These are phyloP conservation scores for Phaeophleospora eucalypticola DNA, from an alignment of 2,329 filamentous ascomycete species.

Conservation along the genomic window DNA sequence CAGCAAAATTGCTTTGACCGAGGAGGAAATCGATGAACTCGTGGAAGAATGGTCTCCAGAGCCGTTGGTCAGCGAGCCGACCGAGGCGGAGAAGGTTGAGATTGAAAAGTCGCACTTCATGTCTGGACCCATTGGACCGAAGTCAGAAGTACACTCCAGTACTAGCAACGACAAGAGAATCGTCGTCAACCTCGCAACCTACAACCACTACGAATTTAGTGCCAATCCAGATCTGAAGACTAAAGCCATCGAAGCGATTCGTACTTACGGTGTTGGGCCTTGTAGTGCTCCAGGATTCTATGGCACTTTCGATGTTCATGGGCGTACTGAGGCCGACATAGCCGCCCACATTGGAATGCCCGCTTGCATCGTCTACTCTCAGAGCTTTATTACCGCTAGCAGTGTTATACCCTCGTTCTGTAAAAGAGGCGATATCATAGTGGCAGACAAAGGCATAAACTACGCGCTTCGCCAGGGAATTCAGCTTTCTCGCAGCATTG, in stretches of 20 bases:
- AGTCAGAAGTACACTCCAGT: not conserved
- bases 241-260: constrained; percentile 86
- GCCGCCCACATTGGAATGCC: constrained; percentile 82
- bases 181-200: constrained; percentile 87
- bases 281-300: constrained; percentile 97
- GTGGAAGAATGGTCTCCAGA: constrained; percentile 96
- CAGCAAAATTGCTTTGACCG: constrained; percentile 79
- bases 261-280: constrained; percentile 91
- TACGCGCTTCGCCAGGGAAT: constrained; percentile 91
- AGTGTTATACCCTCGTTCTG: constrained; percentile 94
- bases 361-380: constrained; percentile 88
- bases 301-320: constrained; percentile 94
- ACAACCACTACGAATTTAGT: constrained; percentile 97
- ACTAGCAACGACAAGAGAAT: constrained; percentile 54
- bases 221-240: constrained; percentile 87
- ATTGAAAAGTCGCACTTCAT: not conserved
- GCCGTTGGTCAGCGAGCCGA: constrained; percentile 72
- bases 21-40: constrained; percentile 95
- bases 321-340: constrained; percentile 91
- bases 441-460: constrained; percentile 88
- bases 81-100: constrained; percentile 34
- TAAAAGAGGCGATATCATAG: constrained; percentile 94
- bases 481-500: constrained; percentile 82
- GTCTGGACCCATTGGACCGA: not conserved
- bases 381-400: constrained; percentile 90